Conservation (phyloP, 164 flowering plant genomes). For the Nelumbo lutea region DNA sequence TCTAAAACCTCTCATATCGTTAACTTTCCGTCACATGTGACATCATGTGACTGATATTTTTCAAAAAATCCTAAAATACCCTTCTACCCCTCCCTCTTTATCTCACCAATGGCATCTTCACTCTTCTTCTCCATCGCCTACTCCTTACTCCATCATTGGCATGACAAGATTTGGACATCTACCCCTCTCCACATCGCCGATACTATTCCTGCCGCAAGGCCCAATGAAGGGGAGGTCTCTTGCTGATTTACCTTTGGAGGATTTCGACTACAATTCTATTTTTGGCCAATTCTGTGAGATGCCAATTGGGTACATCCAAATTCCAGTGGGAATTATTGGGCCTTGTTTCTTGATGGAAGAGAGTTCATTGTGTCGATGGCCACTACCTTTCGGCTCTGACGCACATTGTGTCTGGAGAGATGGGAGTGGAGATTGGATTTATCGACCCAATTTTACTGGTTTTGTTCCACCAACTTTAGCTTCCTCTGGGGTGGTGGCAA, state of each 20-base stretch:
- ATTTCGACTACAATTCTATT: constrained; percentile 81
- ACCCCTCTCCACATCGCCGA: constrained; percentile 75
- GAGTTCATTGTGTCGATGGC: constrained; percentile 87
- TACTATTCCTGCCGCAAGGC: constrained; percentile 59
- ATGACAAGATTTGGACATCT: constrained; percentile 66
- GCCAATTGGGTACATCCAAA: constrained; percentile 91
- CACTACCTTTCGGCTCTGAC: constrained; percentile 59
- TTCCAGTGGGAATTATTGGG: constrained; percentile 91
- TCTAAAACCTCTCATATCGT: too few relatives aligned
- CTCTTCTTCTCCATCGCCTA: constrained; percentile 71
- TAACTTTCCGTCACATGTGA: too few relatives aligned
- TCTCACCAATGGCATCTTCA: constrained; percentile 60
- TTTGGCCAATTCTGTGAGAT: constrained; percentile 94
- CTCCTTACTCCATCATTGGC: constrained; percentile 71
- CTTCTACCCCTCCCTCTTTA: constrained; percentile 54
- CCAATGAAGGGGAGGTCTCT: constrained; percentile 49
- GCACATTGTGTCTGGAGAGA: constrained; percentile 41
- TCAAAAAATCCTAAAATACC: constrained; percentile 42
- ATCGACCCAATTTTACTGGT: not conserved
- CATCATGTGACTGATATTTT: too few relatives aligned
- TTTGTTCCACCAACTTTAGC: not conserved
- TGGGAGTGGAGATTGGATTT: not conserved
- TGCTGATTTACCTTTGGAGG: constrained; percentile 62
- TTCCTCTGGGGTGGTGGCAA: not conserved
- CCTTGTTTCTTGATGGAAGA: constrained; percentile 68